Conservation (phyloP, 129 eudicot genomes). For the Glebionis coronaria region DNA sequence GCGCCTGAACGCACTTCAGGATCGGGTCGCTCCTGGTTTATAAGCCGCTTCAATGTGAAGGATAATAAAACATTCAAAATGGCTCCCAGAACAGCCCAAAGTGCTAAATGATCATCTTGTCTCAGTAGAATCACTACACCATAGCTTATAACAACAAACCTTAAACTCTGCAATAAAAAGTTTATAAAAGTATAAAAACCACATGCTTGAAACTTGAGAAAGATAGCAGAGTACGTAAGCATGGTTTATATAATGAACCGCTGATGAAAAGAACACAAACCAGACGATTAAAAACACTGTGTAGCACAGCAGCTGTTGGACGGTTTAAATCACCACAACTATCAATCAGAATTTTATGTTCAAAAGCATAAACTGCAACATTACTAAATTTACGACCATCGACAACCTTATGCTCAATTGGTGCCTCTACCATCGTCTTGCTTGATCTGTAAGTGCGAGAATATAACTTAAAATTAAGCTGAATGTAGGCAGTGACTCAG, state of each 20-base stretch:
- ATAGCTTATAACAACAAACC: slow-evolving; percentile 45
- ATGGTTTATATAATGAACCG: not conserved
- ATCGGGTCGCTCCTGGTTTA: slow-evolving; percentile 80
- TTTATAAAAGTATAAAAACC: not conserved
- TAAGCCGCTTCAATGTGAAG: slow-evolving; percentile 42
- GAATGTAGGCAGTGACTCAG: not conserved
- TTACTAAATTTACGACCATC: slow-evolving; percentile 16
- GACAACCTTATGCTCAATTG: slow-evolving; percentile 13
- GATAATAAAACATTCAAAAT: slow-evolving; percentile 54
- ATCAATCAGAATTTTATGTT: slow-evolving; percentile 42
- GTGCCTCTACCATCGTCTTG: slow-evolving; percentile 15
- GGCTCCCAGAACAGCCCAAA: slow-evolving; percentile 71
- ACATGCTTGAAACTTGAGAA: no score
- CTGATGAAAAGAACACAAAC: slow-evolving; percentile 29
- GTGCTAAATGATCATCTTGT: slow-evolving; percentile 61
- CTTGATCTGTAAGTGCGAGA: not conserved
- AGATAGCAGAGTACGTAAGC: no score
- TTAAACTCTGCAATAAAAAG: slow-evolving; percentile 65
- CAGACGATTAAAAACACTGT: slow-evolving; percentile 51
- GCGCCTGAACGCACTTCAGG: slow-evolving; percentile 63
- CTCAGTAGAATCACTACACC: slow-evolving; percentile 48
- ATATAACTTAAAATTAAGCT: not conserved
- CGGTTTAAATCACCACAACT: slow-evolving; percentile 9
- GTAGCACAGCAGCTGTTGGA: slow-evolving; percentile 29
- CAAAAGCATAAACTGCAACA: slow-evolving; percentile 16